Evolutionary conservation across 495 filamentous ascomycete genomes (phyloP).

Genomic region (Neurospora sp.): DNA sequence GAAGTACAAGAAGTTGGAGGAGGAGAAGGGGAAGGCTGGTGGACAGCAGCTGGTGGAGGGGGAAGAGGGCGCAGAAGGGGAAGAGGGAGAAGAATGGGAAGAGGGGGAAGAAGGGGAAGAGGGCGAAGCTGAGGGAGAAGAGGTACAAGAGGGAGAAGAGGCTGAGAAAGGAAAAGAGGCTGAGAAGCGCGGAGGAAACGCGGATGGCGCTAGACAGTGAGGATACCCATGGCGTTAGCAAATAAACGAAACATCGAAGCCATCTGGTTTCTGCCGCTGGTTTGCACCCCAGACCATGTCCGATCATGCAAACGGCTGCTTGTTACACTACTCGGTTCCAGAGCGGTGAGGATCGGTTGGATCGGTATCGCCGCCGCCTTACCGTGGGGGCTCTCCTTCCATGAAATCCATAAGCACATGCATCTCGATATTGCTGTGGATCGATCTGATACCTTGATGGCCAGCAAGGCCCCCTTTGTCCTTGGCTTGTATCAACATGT

Average conservation of each 20-base stretch:
- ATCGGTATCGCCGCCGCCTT: neutral
- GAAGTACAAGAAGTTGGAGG: constrained; percentile 40
- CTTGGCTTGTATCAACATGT: neutral
- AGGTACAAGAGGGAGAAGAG: neutral
- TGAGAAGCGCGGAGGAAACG: neutral
- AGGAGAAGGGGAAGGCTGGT: constrained; percentile 19
- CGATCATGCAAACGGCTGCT: neutral
- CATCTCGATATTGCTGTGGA: neutral
- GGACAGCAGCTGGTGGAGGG: neutral
- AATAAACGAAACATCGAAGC: neutral
- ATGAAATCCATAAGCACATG: neutral
- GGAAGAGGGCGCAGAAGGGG: neutral
- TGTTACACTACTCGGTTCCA: neutral
- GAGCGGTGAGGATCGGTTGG: neutral
- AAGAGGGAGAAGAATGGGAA: neutral
- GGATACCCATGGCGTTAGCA: neutral
- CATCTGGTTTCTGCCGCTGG: neutral
- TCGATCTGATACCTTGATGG: neutral
- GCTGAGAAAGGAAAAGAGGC: neutral
- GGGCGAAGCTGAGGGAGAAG: constrained; percentile 1
- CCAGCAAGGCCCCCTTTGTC: neutral
- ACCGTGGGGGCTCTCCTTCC: neutral
- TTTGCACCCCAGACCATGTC: neutral
- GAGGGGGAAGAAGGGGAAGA: neutral
- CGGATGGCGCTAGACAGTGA: neutral